Evolutionary conservation across 2,329 filamentous ascomycete species (phyloP), one percentile per base, ranked within the genome.

Genomic region (Penicillium sp.): DNA sequence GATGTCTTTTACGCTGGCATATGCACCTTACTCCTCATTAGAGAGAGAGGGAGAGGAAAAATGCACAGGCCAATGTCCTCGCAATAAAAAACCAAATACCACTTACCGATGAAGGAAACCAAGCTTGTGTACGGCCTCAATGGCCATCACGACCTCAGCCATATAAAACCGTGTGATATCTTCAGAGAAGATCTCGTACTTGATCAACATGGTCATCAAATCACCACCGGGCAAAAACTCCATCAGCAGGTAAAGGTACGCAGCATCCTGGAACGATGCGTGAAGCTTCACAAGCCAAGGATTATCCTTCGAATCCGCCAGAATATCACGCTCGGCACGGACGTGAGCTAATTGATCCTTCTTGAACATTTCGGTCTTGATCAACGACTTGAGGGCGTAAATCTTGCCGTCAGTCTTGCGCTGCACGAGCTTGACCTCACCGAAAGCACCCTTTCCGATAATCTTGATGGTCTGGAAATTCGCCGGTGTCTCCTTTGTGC

Each of bases 301-400:
- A 66, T 93, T 97, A 77, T 98, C 93, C n/a, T 74, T 74, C 32
- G 91, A 95, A 70, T 98, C 94, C 55, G 93, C 93, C 56, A 98
- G 77, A 61, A 98, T 97, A 69, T 98, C 93, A 78, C 93, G 84
- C 74, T 98, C 93, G 46, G 93, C 90, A 57, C 94, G 89, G 53
- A 98, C 93, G 73, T 98, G 93, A 17, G 93, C 93, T 53, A 98
- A 76, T 70, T 98, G 93, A 66, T 98, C 93, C 72, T 95, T 96
- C 75, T 95, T 96, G 76, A 96, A 96, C 93, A 98, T 98, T 72
- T 98, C 93, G 43, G 88, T 89, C 77, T 98, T 98, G 71, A 98
- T 88, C 59, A 98, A 77, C 40, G 91, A 97, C 76, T 98, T 98
- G 77, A 98, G 85, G 53, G 93, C 93, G 64, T 97, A 98, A 57